A percentile compares a stretch with the other conserved stretches of the same genome.
Evolutionary conservation across 1,139 yeast species (phyloP).

Genomic region (Debaryomyces sp.): DNA sequence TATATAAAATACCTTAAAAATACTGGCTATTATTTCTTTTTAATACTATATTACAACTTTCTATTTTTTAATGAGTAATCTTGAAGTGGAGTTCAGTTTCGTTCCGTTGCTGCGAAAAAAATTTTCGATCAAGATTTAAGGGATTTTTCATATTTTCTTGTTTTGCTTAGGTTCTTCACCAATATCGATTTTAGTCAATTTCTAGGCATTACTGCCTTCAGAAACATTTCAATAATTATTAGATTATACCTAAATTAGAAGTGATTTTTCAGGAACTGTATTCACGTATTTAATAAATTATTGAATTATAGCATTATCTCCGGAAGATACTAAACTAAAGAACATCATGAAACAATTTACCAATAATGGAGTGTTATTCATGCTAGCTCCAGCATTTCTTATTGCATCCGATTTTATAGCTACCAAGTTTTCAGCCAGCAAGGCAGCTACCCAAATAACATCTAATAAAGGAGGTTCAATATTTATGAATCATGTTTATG

Average conservation of each 20-base stretch:
- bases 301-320: not conserved
- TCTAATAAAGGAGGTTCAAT: conserved; percentile 11
- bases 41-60: conserved; percentile 2
- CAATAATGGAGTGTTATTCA: conserved; percentile 23
- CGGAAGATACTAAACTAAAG: not conserved
- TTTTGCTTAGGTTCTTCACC: not conserved
- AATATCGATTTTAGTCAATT: not conserved
- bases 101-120: conserved; percentile 2
- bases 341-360: conserved; percentile 17
- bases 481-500: conserved; percentile 11
- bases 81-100: not conserved
- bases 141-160: not conserved
- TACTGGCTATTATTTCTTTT: conserved; percentile 5
- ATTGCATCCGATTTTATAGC: conserved; percentile 28
- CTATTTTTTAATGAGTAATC: not conserved
- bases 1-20: conserved; percentile 1
- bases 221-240: not conserved
- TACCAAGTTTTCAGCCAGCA: conserved; percentile 18
- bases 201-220: not conserved
- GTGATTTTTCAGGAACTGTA: not conserved
- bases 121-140: not conserved
- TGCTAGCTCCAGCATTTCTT: conserved; percentile 29
- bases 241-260: not conserved
- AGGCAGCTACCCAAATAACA: conserved; percentile 11
- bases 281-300: not conserved